Conservation (phyloP, 805 yeast genomes). For the Schwanniomyces occidentalis region DNA sequence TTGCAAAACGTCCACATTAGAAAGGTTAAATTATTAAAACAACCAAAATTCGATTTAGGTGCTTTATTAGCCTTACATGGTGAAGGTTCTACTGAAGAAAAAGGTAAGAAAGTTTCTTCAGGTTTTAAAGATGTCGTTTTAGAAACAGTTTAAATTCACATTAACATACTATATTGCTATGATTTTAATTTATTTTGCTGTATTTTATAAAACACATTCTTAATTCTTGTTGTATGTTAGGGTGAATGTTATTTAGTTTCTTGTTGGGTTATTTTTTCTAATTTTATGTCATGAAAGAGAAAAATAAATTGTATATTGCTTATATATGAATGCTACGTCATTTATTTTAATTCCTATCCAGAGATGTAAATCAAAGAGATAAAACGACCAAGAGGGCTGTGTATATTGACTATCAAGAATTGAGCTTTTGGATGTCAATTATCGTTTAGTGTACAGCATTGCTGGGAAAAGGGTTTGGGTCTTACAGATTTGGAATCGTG, state of each 20-base stretch:
- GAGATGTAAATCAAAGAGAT: too few relatives aligned
- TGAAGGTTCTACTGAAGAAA: constrained; percentile 81
- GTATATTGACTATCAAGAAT: too few relatives aligned
- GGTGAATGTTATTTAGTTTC: constrained; percentile 7
- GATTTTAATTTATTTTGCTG: neutral
- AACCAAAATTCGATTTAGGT: constrained; percentile 96
- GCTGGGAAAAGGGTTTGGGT: too few relatives aligned
- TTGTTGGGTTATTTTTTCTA: constrained; percentile 7
- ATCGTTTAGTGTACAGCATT: too few relatives aligned
- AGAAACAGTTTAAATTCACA: constrained; percentile 73
- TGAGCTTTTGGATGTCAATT: too few relatives aligned
- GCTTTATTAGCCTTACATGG: constrained; percentile 93
- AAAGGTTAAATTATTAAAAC: constrained; percentile 95
- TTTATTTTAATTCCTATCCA: constrained; percentile 3
- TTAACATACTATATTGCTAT: too few relatives aligned
- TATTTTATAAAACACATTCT: constrained; percentile 4
- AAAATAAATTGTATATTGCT: constrained; percentile 14
- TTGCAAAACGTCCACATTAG: constrained; percentile 96
- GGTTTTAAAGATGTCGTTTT: constrained; percentile 97
- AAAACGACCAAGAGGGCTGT: too few relatives aligned
- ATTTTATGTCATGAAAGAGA: constrained; percentile 8
- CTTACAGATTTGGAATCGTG: too few relatives aligned
- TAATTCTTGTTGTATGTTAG: constrained; percentile 7
- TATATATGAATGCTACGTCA: constrained; percentile 16
- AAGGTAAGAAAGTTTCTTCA: constrained; percentile 92